Evolutionary conservation across 179 eudicot genomes (phyloP).

Genomic region (Dionaea muscipula): DNA sequence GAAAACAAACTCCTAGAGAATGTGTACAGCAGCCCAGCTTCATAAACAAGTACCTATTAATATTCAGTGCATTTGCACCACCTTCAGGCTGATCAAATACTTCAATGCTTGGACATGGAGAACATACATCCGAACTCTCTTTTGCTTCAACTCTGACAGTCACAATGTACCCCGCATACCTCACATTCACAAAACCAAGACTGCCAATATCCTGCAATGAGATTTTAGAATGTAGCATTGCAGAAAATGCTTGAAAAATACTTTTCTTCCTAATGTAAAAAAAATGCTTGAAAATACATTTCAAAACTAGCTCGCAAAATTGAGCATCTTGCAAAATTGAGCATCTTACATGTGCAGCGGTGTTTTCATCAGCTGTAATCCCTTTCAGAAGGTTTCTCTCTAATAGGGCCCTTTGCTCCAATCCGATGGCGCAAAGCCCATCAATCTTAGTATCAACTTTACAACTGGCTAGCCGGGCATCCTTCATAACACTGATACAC

Average conservation of each 20-base stretch:
- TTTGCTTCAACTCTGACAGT: conserved; percentile 63
- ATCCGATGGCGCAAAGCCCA: conserved; percentile 66
- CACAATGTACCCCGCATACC: conserved; percentile 78
- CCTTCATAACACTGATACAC: conserved; percentile 54
- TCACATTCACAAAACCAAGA: conserved; percentile 71
- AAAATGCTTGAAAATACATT: background rate
- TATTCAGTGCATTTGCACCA: conserved; percentile 95
- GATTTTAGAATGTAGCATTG: background rate
- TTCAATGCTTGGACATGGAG: conserved; percentile 35
- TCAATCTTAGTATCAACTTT: conserved; percentile 94
- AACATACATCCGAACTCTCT: conserved; percentile 26
- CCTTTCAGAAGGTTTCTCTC: conserved; percentile 91
- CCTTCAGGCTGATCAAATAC: conserved; percentile 87
- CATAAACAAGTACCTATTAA: conserved; percentile 58
- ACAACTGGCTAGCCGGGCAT: conserved; percentile 67
- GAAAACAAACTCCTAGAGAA: background rate
- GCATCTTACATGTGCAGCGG: conserved; percentile 90
- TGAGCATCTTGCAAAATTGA: no score
- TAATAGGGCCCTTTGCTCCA: conserved; percentile 41
- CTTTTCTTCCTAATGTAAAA: background rate
- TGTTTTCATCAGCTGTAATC: conserved; percentile 97
- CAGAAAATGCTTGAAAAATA: no score
- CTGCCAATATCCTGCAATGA: conserved; percentile 71
- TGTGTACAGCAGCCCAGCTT: background rate
- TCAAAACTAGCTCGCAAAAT: no score